Percentiles rank a stretch among this genome's conserved stretches.
Evolutionary conservation across 2,329 filamentous ascomycete genomes (phyloP).

Genomic region (Colletotrichum sp.): DNA sequence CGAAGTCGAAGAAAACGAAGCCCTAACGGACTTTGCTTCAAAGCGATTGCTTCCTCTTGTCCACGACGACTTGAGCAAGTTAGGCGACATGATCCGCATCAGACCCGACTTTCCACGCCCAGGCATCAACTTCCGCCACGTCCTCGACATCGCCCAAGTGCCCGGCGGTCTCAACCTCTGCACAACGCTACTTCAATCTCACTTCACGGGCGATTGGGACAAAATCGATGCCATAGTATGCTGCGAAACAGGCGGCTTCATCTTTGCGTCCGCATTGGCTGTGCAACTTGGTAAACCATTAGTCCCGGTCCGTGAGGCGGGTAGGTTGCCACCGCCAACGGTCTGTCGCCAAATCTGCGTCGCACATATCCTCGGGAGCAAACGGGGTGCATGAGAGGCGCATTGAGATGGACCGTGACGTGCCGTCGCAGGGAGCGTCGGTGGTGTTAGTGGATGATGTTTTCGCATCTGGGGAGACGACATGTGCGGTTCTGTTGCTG

Average conservation of each 20-base stretch:
- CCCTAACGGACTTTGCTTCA: constrained; percentile 44
- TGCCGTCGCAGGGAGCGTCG: constrained; percentile 38
- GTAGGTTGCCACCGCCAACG: constrained; percentile 63
- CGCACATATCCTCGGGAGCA: constrained; percentile 54
- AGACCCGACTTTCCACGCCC: constrained; percentile 54
- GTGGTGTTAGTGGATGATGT: constrained; percentile 67
- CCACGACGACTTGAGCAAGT: constrained; percentile 45
- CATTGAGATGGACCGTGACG: constrained; percentile 55
- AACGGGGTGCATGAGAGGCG: constrained; percentile 28
- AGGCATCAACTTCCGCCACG: constrained; percentile 60
- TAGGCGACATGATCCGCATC: constrained; percentile 53
- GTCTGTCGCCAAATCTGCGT: constrained; percentile 50
- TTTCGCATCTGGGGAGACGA: constrained; percentile 58
- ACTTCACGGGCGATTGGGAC: constrained; percentile 51
- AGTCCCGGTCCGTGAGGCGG: constrained; percentile 55
- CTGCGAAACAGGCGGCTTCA: constrained; percentile 62
- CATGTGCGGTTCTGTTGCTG: constrained; percentile 56
- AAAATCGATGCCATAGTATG: constrained; percentile 48
- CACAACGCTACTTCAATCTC: constrained; percentile 49
- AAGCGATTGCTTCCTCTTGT: constrained; percentile 48
- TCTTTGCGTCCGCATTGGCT: constrained; percentile 58
- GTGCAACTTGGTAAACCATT: constrained; percentile 43
- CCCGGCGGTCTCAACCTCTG: constrained; percentile 55
- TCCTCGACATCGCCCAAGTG: constrained; percentile 59
- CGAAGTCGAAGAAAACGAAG: constrained; percentile 42